These are phyloP conservation scores for Hysterium pulicare DNA, from an alignment of 2,329 filamentous ascomycete species.

Conservation along the genomic window DNA sequence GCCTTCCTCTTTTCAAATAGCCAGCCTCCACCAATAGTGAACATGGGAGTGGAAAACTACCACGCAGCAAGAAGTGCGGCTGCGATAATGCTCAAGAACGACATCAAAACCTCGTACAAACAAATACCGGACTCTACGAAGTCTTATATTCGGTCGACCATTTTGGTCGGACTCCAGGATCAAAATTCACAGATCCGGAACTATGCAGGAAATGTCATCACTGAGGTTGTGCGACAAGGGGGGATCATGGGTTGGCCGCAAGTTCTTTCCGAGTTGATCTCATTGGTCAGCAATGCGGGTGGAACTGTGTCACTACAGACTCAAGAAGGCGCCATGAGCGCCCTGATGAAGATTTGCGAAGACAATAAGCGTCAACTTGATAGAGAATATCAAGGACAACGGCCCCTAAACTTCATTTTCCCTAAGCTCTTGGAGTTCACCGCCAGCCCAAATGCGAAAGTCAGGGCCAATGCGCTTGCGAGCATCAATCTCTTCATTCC, in stretches of 20 bases:
- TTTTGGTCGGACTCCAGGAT: conserved; percentile 79
- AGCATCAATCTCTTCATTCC: conserved; percentile 91
- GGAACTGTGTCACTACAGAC: conserved; percentile 67
- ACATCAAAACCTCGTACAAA: conserved; percentile 73
- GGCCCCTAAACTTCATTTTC: conserved; percentile 82
- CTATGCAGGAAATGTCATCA: conserved; percentile 89
- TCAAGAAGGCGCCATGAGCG: conserved; percentile 91
- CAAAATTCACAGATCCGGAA: conserved; percentile 77
- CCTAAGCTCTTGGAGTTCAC: conserved; percentile 89
- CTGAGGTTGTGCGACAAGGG: conserved; percentile 80
- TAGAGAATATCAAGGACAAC: conserved; percentile 81
- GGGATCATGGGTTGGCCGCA: conserved; percentile 90
- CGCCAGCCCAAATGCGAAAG: conserved; percentile 68
- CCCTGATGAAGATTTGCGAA: conserved; percentile 92
- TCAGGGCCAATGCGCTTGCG: conserved; percentile 74
- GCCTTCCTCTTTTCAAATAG: conserved; percentile 81
- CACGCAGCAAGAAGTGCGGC: conserved; percentile 80
- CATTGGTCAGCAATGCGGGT: conserved; percentile 69
- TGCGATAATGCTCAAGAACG: conserved; percentile 94
- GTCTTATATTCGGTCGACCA: conserved; percentile 72
- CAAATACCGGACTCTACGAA: conserved; percentile 71
- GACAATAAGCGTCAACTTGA: conserved; percentile 87
- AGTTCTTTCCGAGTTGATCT: conserved; percentile 76
- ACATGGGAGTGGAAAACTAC: conserved; percentile 60
- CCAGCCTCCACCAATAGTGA: conserved; percentile 58